These are phyloP conservation scores for Dryas alaskensis DNA, from an alignment of 306 rosid species.

Conservation along the genomic window DNA sequence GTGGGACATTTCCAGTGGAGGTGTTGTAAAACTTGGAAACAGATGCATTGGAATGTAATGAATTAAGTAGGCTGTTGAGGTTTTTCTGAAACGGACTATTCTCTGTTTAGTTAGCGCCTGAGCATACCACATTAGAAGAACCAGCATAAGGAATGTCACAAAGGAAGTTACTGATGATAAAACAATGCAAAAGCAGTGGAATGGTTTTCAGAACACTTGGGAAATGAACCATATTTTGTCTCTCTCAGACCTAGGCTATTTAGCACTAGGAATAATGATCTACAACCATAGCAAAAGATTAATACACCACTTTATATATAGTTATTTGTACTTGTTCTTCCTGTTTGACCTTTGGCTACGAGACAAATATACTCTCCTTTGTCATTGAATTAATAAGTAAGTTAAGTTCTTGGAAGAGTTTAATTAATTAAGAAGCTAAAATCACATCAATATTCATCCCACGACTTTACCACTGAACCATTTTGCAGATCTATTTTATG, in stretches of 20 bases:
- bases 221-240: constrained; percentile 16
- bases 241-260: background rate
- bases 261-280: background rate
- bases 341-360: constrained; percentile 3
- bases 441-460: background rate
- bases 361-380: no score
- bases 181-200: constrained; percentile 23
- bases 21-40: constrained; percentile 15
- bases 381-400: background rate
- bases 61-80: constrained; percentile 18
- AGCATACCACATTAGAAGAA: constrained; percentile 14
- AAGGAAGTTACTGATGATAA: background rate
- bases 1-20: constrained; percentile 14
- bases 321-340: background rate
- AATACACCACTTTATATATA: background rate
- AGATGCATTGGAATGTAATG: constrained; percentile 15
- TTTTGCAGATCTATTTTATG: no score
- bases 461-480: background rate
- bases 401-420: background rate
- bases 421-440: background rate
- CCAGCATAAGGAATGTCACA: constrained; percentile 13
- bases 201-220: constrained; percentile 10
- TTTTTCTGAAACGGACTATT: constrained; percentile 18
- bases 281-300: background rate
- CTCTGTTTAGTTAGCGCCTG: background rate